Evolutionary conservation across 129 eudicot genomes (phyloP).

Genomic region (Arctium lappa): DNA sequence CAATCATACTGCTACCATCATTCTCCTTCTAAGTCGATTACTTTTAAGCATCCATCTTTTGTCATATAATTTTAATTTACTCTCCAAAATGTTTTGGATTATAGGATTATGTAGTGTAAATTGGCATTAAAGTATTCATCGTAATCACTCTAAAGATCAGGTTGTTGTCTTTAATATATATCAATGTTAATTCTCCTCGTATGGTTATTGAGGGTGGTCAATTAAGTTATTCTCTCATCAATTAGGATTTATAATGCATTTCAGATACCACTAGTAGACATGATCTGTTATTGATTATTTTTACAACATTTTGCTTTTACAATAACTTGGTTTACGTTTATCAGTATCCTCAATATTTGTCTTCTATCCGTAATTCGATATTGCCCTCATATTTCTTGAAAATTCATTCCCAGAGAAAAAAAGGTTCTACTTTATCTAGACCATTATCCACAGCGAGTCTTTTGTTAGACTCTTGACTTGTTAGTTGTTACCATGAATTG

Average conservation of each 20-base stretch:
- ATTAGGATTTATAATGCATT: neutral
- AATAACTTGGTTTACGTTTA: no score
- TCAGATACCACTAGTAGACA: neutral
- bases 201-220: neutral
- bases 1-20: neutral
- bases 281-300: no score
- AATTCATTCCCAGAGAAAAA: no score
- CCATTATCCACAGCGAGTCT: no score
- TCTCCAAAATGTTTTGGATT: neutral
- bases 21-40: neutral
- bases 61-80: neutral
- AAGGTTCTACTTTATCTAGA: no score
- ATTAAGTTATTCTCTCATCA: neutral
- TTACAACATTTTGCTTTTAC: no score
- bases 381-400: no score
- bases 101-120: neutral
- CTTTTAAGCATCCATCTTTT: neutral
- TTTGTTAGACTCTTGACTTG: no score
- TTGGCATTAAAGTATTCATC: neutral
- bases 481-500: no score
- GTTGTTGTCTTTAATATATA: neutral
- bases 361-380: no score
- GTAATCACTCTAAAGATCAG: conserved; percentile 2
- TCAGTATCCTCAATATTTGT: no score
- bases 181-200: neutral